phyloP scores from a whole-genome alignment of 2,329 filamentous ascomycete species.

The Pseudogymnoascus sp. region DNA sequence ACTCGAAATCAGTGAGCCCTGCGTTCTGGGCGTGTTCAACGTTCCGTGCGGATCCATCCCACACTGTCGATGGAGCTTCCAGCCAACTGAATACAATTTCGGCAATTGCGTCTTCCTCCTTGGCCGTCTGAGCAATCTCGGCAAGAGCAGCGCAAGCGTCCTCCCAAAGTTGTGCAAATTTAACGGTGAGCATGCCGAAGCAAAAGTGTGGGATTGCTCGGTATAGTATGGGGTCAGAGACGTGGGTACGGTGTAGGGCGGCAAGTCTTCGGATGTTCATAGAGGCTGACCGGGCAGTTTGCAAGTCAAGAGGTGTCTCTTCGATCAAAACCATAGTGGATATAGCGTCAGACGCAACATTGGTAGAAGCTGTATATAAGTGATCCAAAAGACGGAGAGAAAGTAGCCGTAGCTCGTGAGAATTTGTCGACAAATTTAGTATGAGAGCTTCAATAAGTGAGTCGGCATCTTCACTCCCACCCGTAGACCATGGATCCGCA shows the following conservation, averaged over 20 bases:
- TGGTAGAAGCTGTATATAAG: constrained; percentile 43
- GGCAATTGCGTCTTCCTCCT: constrained; percentile 65
- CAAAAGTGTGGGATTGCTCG: constrained; percentile 72
- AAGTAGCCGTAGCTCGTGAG: constrained; percentile 63
- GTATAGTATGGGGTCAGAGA: constrained; percentile 56
- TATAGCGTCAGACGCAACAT: constrained; percentile 44
- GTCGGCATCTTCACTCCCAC: constrained; percentile 43
- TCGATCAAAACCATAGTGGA: constrained; percentile 70
- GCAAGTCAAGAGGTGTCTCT: constrained; percentile 66
- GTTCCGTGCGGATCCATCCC: constrained; percentile 39
- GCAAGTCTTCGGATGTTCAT: constrained; percentile 75
- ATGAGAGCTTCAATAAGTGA: constrained; percentile 58
- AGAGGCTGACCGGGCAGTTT: constrained; percentile 67
- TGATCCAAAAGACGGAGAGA: constrained; percentile 65
- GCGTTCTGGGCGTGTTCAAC: constrained; percentile 30
- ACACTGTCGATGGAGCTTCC: constrained; percentile 46
- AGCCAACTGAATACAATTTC: constrained; percentile 75
- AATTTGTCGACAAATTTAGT: constrained; percentile 66
- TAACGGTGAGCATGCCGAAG: constrained; percentile 83
- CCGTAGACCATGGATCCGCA: constrained; percentile 6
- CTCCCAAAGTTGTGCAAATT: constrained; percentile 79
- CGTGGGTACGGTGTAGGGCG: constrained; percentile 48
- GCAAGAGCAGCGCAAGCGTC: constrained; percentile 70
- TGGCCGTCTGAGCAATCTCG: constrained; percentile 60
- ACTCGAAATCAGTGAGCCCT: constrained; percentile 70